These are phyloP conservation scores for Suillus cothurnatus DNA, from an alignment of 768 basidiomycete species.

Conservation along the genomic window DNA sequence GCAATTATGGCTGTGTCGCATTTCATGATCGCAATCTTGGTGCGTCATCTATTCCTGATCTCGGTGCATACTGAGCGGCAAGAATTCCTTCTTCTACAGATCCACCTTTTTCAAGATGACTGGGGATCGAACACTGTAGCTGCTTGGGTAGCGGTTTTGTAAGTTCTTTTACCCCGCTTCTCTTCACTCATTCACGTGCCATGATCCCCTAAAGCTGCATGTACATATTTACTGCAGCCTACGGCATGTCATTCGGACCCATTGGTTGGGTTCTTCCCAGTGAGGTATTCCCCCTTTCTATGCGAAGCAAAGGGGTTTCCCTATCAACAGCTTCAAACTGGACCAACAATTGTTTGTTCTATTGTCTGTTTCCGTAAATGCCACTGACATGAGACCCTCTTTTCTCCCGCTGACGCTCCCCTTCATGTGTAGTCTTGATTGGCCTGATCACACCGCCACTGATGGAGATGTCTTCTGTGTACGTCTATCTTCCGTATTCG, in stretches of 20 bases:
- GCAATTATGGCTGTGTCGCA: slow-evolving; percentile 66
- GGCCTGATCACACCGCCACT: slow-evolving; percentile 72
- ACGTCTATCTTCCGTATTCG: slow-evolving; percentile 19
- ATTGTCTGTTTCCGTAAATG: not conserved
- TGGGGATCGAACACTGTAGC: slow-evolving; percentile 61
- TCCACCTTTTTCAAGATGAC: slow-evolving; percentile 49
- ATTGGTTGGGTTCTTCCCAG: slow-evolving; percentile 84
- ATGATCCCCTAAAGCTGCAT: slow-evolving; percentile 47
- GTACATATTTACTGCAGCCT: slow-evolving; percentile 76
- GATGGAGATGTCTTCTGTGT: slow-evolving; percentile 63
- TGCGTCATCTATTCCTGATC: slow-evolving; percentile 28
- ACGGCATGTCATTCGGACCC: slow-evolving; percentile 78
- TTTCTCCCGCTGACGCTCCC: not conserved
- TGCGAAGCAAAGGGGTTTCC: slow-evolving; percentile 81
- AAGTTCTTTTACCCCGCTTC: slow-evolving; percentile 24
- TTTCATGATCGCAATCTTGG: slow-evolving; percentile 63
- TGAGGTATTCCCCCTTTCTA: slow-evolving; percentile 80
- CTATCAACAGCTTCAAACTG: slow-evolving; percentile 86
- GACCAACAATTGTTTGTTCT: slow-evolving; percentile 71
- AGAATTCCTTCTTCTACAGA: slow-evolving; percentile 30
- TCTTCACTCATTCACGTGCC: not conserved
- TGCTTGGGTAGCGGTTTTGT: slow-evolving; percentile 74
- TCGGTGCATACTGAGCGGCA: not conserved
- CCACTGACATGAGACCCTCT: not conserved
- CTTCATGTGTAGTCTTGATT: slow-evolving; percentile 57